Evolutionary conservation across 106 monocot genomes (phyloP).

Genomic region (Ottelia alismoides): DNA sequence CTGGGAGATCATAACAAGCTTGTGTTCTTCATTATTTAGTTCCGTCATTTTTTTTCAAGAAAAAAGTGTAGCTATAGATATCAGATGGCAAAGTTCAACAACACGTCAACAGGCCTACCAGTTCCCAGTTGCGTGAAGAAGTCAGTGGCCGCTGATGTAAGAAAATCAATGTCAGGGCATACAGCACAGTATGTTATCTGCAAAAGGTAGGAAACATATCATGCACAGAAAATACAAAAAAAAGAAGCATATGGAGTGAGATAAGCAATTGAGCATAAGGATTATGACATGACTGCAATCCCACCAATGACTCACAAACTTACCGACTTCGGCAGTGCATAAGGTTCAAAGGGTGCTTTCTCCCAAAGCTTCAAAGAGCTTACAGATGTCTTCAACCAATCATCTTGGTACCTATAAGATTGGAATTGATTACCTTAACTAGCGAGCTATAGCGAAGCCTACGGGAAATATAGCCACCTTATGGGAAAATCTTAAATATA

Average conservation of each 20-base stretch:
- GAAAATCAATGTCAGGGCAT: constrained; percentile 89
- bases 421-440: no score
- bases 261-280: neutral
- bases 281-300: no score
- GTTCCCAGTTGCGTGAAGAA: constrained; percentile 88
- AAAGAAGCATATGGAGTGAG: neutral
- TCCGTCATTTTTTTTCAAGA: no score
- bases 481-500: no score
- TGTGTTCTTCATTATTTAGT: no score
- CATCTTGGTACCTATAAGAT: constrained; percentile 83
- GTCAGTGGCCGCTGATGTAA: constrained; percentile 65
- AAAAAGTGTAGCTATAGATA: no score
- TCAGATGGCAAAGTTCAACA: no score
- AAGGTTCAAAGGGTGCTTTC: constrained; percentile 93
- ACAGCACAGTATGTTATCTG: constrained; percentile 74
- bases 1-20: no score
- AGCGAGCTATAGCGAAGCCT: neutral
- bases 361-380: constrained; percentile 70
- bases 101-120: no score
- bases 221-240: neutral
- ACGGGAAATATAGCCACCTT: neutral
- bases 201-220: constrained; percentile 4
- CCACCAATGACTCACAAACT: no score
- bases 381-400: constrained; percentile 85
- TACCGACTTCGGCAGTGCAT: constrained; percentile 84